These are phyloP conservation scores for Amanita pallidorosea DNA, from an alignment of 768 basidiomycete species.

Conservation along the genomic window DNA sequence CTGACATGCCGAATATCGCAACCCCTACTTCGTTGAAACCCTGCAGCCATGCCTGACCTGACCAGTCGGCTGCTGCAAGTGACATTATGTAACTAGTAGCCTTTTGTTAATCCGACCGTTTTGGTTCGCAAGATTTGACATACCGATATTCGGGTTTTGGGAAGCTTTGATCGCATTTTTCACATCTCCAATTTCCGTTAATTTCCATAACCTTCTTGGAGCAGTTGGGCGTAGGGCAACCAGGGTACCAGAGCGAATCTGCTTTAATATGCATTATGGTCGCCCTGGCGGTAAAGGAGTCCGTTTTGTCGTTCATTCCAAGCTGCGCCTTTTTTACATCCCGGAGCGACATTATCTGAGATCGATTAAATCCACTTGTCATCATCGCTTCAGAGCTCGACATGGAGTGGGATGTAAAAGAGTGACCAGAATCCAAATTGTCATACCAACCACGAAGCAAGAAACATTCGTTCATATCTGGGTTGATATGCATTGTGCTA, in stretches of 20 bases:
- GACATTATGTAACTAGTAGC: conserved; percentile 61
- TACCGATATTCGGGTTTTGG: conserved; percentile 74
- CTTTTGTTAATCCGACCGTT: not conserved
- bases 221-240: conserved; percentile 71
- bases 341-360: conserved; percentile 59
- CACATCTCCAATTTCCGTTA: conserved; percentile 77
- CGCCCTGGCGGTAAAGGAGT: conserved; percentile 72
- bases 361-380: conserved; percentile 46
- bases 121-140: conserved; percentile 13
- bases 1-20: conserved; percentile 64
- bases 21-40: conserved; percentile 92
- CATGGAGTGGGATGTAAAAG: conserved; percentile 66
- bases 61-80: conserved; percentile 83
- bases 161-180: conserved; percentile 76
- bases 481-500: conserved; percentile 76
- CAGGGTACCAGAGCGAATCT: conserved; percentile 80
- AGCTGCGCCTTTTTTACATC: conserved; percentile 73
- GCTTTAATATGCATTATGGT: conserved; percentile 82
- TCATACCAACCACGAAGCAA: conserved; percentile 90
- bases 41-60: conserved; percentile 84
- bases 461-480: conserved; percentile 88
- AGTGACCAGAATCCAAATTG: conserved; percentile 43
- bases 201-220: conserved; percentile 81
- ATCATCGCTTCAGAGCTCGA: conserved; percentile 26
- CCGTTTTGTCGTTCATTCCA: conserved; percentile 66